Evolutionary conservation across 768 basidiomycete species (phyloP).

Genomic region (Holtermannia corniformis): DNA sequence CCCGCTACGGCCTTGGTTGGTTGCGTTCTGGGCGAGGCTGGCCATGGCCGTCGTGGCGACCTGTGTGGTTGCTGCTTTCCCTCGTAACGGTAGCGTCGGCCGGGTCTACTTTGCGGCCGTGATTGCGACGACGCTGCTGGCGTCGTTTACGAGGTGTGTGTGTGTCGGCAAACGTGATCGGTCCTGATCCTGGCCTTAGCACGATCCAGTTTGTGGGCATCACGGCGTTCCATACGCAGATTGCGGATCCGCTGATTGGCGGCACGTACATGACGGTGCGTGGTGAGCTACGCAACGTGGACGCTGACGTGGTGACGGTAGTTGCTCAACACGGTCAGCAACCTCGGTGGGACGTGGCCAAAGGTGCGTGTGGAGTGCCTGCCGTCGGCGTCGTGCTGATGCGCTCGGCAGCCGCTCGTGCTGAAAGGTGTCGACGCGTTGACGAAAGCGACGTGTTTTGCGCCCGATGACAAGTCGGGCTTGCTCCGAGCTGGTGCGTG

Average conservation of each 20-base stretch:
- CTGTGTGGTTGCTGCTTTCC: slow-evolving; percentile 74
- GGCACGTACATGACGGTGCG: slow-evolving; percentile 98
- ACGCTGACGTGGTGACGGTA: slow-evolving; percentile 34
- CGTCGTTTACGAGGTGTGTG: slow-evolving; percentile 73
- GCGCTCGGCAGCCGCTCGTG: slow-evolving; percentile 75
- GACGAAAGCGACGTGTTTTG: slow-evolving; percentile 64
- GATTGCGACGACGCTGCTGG: slow-evolving; percentile 68
- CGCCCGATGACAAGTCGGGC: slow-evolving; percentile 2
- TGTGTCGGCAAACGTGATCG: background rate
- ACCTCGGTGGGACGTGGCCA: slow-evolving; percentile 98
- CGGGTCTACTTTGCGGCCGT: slow-evolving; percentile 66
- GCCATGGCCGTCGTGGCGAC: slow-evolving; percentile 62
- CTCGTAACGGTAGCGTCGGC: slow-evolving; percentile 43
- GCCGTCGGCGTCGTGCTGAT: background rate
- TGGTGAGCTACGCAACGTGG: slow-evolving; percentile 8
- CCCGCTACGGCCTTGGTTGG: slow-evolving; percentile 55
- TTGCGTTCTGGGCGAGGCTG: slow-evolving; percentile 82
- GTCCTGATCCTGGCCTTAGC: slow-evolving; percentile 43
- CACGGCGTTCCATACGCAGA: slow-evolving; percentile 94
- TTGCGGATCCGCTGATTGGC: slow-evolving; percentile 92
- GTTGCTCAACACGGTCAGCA: slow-evolving; percentile 85
- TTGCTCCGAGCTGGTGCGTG: too few relatives aligned
- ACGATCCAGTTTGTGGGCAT: slow-evolving; percentile 99
- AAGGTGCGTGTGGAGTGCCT: slow-evolving; percentile 21
- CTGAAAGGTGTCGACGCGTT: slow-evolving; percentile 93